Base-by-base conservation (phyloP, 306 rosid species). In the Vigna mungo region DNA sequence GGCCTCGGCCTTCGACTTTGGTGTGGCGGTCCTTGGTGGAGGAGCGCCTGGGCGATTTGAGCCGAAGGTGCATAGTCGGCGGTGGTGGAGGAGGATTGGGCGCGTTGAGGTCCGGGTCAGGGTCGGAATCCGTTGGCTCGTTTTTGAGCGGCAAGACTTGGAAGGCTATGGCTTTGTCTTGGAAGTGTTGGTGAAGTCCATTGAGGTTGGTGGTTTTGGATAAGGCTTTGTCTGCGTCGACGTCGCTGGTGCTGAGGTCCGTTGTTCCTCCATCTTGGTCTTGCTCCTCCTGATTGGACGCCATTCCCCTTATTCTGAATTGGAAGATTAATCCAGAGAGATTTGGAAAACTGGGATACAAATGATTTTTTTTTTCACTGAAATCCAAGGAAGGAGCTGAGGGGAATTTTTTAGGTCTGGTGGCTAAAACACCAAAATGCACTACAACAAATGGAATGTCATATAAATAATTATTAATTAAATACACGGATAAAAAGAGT, bases 11-110 rank as follows among this genome's bases (percentile, higher is more conserved):
- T 70, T 93, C 96, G 2, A 91, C 96, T 37, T 93, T 93, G 0
- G 96, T 89, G 83, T 93, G 98, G 2, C 93, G 90, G 84, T 93
- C 98, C 53, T 89, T 93, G 1, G 95, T 87, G 12, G 90, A 91
- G 5, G 92, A 32, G 14, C 87, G 80, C 49, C 74, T 52, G 0
- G 81, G 16, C 12, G 76, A 21, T 43, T 52, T 53, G 7, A 51
- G 56, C 2, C 63, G 62, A 53, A 82, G 56, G 48, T 75, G 86
- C 53, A 49, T 60, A 30, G 46, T 64, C 64, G 27, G 13, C 47
- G 30, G 14, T 0, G 90, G 87, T 6, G 69, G 76, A 9, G 90
- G 86, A 11, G 69, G 76, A 7, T 78, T 34, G 37, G 14, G 48
- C 14, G 48, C 48, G 4, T 12, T 44, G 15, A 5, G 5, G 5